These are phyloP conservation scores for Ophiosphaerella narmari DNA, from an alignment of 2,329 filamentous ascomycete species.

Conservation along the genomic window DNA sequence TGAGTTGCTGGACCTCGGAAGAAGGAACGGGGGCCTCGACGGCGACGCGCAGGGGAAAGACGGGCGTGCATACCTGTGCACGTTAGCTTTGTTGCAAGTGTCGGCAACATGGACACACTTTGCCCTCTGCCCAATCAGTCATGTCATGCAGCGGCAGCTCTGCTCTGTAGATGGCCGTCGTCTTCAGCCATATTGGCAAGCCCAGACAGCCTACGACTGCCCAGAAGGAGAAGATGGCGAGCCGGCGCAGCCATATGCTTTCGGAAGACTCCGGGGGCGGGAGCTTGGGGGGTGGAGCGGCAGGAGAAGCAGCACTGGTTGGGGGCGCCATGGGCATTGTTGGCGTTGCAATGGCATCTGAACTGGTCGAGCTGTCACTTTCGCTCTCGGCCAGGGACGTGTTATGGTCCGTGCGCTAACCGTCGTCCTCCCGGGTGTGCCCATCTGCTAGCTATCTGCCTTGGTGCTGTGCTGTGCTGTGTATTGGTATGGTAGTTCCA, in stretches of 20 bases:
- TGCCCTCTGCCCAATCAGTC: slow-evolving; percentile 89
- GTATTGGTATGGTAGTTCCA: too few relatives aligned
- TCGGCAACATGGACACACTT: slow-evolving; percentile 57
- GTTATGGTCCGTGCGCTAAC: neutral
- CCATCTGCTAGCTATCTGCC: too few relatives aligned
- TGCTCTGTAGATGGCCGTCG: slow-evolving; percentile 89
- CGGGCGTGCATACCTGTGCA: slow-evolving; percentile 79
- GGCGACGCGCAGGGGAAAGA: slow-evolving; percentile 83
- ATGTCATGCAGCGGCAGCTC: slow-evolving; percentile 82
- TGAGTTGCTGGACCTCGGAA: slow-evolving; percentile 71
- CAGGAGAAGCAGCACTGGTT: slow-evolving; percentile 12
- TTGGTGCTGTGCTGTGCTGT: too few relatives aligned
- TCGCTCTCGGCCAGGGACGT: slow-evolving; percentile 5
- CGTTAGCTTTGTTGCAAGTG: slow-evolving; percentile 6
- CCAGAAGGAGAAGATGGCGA: slow-evolving; percentile 90
- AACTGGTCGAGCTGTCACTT: slow-evolving; percentile 20
- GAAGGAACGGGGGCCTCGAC: slow-evolving; percentile 72
- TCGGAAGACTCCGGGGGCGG: slow-evolving; percentile 80
- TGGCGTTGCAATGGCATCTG: slow-evolving; percentile 19
- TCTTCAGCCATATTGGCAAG: slow-evolving; percentile 93
- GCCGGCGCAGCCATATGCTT: slow-evolving; percentile 70
- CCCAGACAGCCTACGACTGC: slow-evolving; percentile 80
- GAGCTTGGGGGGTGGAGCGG: slow-evolving; percentile 13
- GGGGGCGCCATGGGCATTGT: slow-evolving; percentile 24
- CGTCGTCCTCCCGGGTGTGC: too few relatives aligned